Percentiles rank a stretch among this genome's conserved stretches.
Evolutionary conservation across 176 grass and related monocot species (phyloP).

Genomic region (Zoysia pacifica): DNA sequence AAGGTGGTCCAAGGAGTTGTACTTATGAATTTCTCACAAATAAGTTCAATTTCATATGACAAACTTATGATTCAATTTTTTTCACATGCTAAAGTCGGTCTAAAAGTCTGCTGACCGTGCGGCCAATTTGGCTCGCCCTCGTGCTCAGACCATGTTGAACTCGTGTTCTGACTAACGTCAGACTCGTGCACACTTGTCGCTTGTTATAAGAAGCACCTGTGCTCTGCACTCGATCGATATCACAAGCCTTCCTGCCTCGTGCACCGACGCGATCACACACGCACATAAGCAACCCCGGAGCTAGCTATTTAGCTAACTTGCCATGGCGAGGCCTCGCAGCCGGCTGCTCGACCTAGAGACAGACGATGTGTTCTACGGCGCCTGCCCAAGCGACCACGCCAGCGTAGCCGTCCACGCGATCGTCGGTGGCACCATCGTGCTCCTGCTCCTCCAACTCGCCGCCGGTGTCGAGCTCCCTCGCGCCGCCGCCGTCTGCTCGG

Average conservation of each 20-base stretch:
- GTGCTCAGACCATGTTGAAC: not conserved
- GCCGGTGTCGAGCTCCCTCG: slow-evolving; percentile 8
- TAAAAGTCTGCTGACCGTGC: not conserved
- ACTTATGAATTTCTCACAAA: no score
- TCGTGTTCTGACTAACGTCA: not conserved
- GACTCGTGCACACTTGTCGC: not conserved
- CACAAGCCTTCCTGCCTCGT: not conserved
- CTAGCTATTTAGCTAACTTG: no score
- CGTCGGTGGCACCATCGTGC: slow-evolving; percentile 76
- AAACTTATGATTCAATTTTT: no score
- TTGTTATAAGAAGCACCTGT: not conserved
- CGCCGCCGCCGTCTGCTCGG: slow-evolving; percentile 33
- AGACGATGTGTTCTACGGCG: slow-evolving; percentile 72
- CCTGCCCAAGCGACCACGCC: slow-evolving; percentile 57
- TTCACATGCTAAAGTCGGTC: no score
- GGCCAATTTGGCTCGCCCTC: not conserved
- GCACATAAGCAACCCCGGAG: not conserved
- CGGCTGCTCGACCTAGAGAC: slow-evolving; percentile 69
- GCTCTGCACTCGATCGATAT: not conserved
- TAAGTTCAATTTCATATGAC: no score
- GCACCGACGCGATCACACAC: not conserved
- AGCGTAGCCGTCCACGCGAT: slow-evolving; percentile 57
- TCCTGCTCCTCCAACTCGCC: slow-evolving; percentile 61
- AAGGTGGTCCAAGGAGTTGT: no score
- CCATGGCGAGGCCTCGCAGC: slow-evolving; percentile 45